Percentiles rank a stretch among this genome's conserved stretches.
phyloP scores from a whole-genome alignment of 441 rosid species.

The Populus hybrid region DNA sequence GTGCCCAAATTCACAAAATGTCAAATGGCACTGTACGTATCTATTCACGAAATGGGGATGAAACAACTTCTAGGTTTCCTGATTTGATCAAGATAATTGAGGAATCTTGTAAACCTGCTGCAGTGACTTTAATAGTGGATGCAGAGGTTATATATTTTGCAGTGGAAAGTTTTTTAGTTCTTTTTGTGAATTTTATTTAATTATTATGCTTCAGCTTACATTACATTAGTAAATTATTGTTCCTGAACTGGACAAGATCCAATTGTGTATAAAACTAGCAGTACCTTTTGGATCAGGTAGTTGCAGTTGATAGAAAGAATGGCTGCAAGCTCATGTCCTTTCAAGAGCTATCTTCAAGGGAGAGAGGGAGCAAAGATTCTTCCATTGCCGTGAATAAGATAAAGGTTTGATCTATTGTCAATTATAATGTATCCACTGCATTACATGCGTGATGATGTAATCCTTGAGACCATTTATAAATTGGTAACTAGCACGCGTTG shows the following conservation, averaged over 20 bases:
- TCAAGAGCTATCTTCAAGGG: constrained; percentile 89
- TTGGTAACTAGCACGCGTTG: not conserved
- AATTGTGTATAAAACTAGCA: constrained; percentile 12
- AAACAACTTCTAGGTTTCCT: constrained; percentile 77
- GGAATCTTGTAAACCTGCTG: constrained; percentile 55
- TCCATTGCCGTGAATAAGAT: constrained; percentile 48
- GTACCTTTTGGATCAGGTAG: constrained; percentile 50
- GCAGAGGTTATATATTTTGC: constrained; percentile 62
- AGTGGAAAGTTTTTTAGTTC: constrained; percentile 8
- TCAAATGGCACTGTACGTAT: constrained; percentile 54
- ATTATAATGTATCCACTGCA: constrained; percentile 1
- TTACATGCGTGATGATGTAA: constrained; percentile 13
- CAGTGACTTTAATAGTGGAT: constrained; percentile 70
- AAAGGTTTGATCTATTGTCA: constrained; percentile 48
- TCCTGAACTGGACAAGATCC: not conserved
- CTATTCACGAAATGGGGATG: constrained; percentile 89
- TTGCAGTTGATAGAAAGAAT: constrained; percentile 80
- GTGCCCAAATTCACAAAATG: constrained; percentile 85
- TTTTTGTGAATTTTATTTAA: not conserved
- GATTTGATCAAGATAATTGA: constrained; percentile 61
- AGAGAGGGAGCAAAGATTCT: constrained; percentile 77
- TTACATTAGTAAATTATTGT: not conserved
- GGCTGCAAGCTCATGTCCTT: constrained; percentile 80
- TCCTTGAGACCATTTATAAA: not conserved
- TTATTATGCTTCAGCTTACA: not conserved